Evolutionary conservation across 129 eudicot species (phyloP), one percentile per base, ranked within the genome.

Genomic region (Centaurea solstitialis): DNA sequence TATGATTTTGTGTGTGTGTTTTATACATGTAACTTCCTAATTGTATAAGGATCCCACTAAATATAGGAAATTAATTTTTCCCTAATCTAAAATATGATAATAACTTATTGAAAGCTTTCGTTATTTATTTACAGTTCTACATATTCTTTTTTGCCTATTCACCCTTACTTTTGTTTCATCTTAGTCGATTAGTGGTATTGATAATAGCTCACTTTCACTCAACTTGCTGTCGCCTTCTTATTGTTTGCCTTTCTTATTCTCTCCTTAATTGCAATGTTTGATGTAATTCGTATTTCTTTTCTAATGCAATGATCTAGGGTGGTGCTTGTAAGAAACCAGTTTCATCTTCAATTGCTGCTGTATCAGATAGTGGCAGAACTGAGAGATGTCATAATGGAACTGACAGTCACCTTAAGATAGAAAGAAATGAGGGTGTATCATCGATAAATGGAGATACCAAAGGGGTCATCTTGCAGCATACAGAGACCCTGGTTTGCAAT

Each of bases 401-500:
- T 80, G 83, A 61, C 41, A 87, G 72, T 18, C 82, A 76, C 68
- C 10, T 37, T 21, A 90, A 88, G 82, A 73, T 74, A 70, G 97
- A 89, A 81, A 78, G 90, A 72, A 96, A 93, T 82, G 92, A 88
- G 68, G 92, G 91, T 45, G 94, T 89, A 81, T 82, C 91, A 80
- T 88, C 92, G 9, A 90, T 93, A 41, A 89, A 82, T 70, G 84
- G 90, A 74, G 87, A 81, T 78, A 83, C 79, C 68, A 88, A 79
- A 65, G 90, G 79, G 83, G 86, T 67, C 86, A 85, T 21, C 81
- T 77, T 82, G 82, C 85, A 69, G 83, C 77, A 53, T 80, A 67
- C 28, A 80, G 82, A 45, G 80, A 80, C 22, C 61, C 83, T 37
- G 81, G 68, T 41, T 20, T 76, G 66, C 12, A 20, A 9, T 61